Evolutionary conservation across 257 asterid species (phyloP).

Genomic region (Plantago ovata): DNA sequence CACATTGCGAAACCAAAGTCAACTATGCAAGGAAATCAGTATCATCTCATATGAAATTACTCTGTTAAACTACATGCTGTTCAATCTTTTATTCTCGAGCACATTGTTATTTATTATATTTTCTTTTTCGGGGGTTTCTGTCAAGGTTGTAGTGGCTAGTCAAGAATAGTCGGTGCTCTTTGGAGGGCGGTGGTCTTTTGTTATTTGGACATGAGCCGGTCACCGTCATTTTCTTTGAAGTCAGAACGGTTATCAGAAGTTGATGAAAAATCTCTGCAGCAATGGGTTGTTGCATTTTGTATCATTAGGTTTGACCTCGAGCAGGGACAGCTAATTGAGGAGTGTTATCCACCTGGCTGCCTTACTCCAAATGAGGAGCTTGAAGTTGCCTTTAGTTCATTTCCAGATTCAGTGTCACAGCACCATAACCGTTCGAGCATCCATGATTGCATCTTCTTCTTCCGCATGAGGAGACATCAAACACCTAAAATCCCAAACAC

Average conservation of each 20-base stretch:
- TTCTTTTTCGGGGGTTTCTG: too few species aligned
- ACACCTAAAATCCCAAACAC: conserved; percentile 28
- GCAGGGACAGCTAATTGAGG: conserved; percentile 96
- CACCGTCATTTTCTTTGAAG: conserved; percentile 77
- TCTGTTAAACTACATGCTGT: too few species aligned
- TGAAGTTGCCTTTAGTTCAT: conserved; percentile 85
- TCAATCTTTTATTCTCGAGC: too few species aligned
- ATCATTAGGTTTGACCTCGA: conserved; percentile 92
- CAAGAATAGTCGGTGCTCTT: too few species aligned
- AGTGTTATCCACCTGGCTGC: conserved; percentile 81
- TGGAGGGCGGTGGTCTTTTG: conserved; percentile 12
- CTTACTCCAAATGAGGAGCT: conserved; percentile 92
- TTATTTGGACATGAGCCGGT: conserved; percentile 76
- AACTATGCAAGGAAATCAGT: too few species aligned
- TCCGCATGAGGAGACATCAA: conserved; percentile 63
- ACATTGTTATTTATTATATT: too few species aligned
- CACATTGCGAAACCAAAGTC: too few species aligned
- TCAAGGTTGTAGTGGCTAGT: too few species aligned
- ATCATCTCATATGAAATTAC: too few species aligned
- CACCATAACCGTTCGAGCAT: conserved; percentile 86
- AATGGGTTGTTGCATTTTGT: conserved; percentile 89
- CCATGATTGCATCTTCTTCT: conserved; percentile 90
- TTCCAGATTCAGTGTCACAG: conserved; percentile 99
- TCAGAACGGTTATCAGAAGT: conserved; percentile 63
- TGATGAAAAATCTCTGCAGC: conserved; percentile 64